Conservation (phyloP, 2,329 filamentous ascomycete species). For the Madurella mycetomatis region DNA sequence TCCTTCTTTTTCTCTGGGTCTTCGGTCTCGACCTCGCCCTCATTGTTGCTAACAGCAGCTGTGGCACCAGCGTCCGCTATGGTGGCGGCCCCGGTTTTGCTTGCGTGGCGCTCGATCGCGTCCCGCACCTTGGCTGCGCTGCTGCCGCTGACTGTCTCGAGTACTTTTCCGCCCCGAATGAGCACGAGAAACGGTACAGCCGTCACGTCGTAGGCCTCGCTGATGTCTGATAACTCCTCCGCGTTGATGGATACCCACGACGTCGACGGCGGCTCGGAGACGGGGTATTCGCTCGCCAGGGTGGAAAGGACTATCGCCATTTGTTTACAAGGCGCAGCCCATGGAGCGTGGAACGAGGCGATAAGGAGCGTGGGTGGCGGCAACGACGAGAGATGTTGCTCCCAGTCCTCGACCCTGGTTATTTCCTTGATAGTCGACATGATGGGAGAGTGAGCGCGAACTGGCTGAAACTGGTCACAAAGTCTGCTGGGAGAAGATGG, state of each 20-base stretch:
- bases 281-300: constrained; percentile 80
- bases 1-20: constrained; percentile 66
- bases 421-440: constrained; percentile 81
- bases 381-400: constrained; percentile 60
- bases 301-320: constrained; percentile 84
- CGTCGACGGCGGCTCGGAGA: constrained; percentile 60
- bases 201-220: constrained; percentile 88
- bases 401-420: constrained; percentile 68
- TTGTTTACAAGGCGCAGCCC: constrained; percentile 93
- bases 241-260: constrained; percentile 90
- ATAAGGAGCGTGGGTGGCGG: constrained; percentile 69
- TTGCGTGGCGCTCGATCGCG: constrained; percentile 79
- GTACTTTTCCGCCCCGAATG: constrained; percentile 65
- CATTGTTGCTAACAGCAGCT: constrained; percentile 39
- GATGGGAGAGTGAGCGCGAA: constrained; percentile 18
- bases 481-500: not conserved
- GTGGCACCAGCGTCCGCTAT: constrained; percentile 33
- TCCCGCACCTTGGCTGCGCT: constrained; percentile 80
- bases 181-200: constrained; percentile 91
- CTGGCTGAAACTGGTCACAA: not conserved
- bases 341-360: constrained; percentile 92
- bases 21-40: constrained; percentile 34
- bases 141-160: constrained; percentile 86
- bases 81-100: constrained; percentile 32
- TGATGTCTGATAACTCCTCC: constrained; percentile 88